A percentile compares a stretch with the other conserved stretches of the same genome.
Evolutionary conservation across 768 basidiomycete species (phyloP).

Genomic region (Phlegmacium glaucopus): DNA sequence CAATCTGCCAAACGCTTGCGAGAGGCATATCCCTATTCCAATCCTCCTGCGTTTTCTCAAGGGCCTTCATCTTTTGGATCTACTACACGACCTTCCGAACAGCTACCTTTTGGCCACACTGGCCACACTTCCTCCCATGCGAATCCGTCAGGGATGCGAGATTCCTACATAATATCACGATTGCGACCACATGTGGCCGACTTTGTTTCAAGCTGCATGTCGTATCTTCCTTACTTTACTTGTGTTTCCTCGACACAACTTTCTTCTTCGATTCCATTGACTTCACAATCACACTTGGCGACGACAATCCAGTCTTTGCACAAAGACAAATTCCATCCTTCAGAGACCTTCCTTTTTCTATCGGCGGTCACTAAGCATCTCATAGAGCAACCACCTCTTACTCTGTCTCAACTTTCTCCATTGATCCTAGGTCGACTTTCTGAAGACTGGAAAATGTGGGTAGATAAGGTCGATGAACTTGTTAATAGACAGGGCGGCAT

Average conservation of each 20-base stretch:
- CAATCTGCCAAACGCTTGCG: slow-evolving; percentile 69
- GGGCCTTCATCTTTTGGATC: slow-evolving; percentile 34
- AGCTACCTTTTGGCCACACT: slow-evolving; percentile 16
- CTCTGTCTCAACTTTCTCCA: slow-evolving; percentile 55
- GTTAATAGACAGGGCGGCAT: slow-evolving; percentile 75
- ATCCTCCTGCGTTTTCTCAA: slow-evolving; percentile 32
- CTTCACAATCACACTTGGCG: slow-evolving; percentile 32
- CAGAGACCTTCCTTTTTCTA: slow-evolving; percentile 73
- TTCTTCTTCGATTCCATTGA: slow-evolving; percentile 20
- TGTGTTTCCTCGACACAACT: slow-evolving; percentile 34
- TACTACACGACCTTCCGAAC: slow-evolving; percentile 6
- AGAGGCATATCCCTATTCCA: slow-evolving; percentile 84
- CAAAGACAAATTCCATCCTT: slow-evolving; percentile 65
- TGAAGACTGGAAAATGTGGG: slow-evolving; percentile 80
- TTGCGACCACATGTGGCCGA: slow-evolving; percentile 73
- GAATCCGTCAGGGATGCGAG: slow-evolving; percentile 65
- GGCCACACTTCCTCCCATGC: slow-evolving; percentile 13
- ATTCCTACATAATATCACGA: slow-evolving; percentile 73
- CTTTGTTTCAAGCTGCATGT: slow-evolving; percentile 72
- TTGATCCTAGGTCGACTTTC: slow-evolving; percentile 60
- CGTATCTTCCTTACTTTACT: slow-evolving; percentile 86
- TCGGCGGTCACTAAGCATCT: slow-evolving; percentile 66
- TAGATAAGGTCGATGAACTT: slow-evolving; percentile 60
- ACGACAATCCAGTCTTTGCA: slow-evolving; percentile 43
- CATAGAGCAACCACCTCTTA: slow-evolving; percentile 62